These are phyloP conservation scores for Alisma plantagoaquatica DNA, from an alignment of 106 monocot species.

Conservation along the genomic window DNA sequence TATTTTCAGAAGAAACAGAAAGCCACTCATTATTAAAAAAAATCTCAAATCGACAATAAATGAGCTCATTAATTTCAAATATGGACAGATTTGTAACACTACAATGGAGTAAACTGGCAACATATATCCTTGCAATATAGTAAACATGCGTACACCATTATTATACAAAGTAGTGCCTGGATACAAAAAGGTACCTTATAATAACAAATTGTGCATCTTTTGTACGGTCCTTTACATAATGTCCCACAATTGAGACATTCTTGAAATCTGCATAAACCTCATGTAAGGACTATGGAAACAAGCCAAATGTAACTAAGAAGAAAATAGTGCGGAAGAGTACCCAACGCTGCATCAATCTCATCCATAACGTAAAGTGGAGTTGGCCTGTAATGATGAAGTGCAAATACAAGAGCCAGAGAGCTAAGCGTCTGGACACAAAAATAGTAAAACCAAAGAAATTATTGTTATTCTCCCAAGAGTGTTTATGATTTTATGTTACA, in stretches of 20 bases:
- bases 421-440: conserved; percentile 68
- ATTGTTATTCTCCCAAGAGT: too few relatives aligned
- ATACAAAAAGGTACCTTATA: conserved; percentile 58
- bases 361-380: conserved; percentile 98
- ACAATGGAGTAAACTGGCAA: too few relatives aligned
- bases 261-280: conserved; percentile 61
- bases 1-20: too few relatives aligned
- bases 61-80: too few relatives aligned
- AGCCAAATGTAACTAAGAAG: background rate
- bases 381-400: conserved; percentile 97
- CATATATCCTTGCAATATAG: too few relatives aligned
- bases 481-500: too few relatives aligned
- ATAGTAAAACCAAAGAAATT: background rate
- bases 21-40: background rate
- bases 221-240: conserved; percentile 62
- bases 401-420: conserved; percentile 89
- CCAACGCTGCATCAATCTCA: conserved; percentile 97
- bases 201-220: conserved; percentile 94
- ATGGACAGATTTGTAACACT: too few relatives aligned
- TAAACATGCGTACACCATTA: too few relatives aligned
- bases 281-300: conserved; percentile 6
- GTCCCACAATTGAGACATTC: conserved; percentile 97
- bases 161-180: too few relatives aligned
- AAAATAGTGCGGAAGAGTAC: conserved; percentile 25
- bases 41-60: conserved; percentile 1